phyloP scores from a whole-genome alignment of 169 alveolate genomes.

The Eimeria necatrix region DNA sequence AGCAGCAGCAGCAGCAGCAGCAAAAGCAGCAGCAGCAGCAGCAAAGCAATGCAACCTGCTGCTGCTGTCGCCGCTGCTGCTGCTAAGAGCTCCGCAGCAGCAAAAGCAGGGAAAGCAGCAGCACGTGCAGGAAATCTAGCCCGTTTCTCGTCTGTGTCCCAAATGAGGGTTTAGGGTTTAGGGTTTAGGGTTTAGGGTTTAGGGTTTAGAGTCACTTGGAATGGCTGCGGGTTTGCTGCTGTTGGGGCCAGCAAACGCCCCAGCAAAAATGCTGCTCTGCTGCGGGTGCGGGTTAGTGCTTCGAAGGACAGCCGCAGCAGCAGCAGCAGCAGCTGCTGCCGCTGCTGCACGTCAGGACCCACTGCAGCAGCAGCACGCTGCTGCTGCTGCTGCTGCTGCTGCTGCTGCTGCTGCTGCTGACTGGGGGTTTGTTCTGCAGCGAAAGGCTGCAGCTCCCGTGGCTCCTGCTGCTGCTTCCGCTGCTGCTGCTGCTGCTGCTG shows the following conservation, averaged over 20 bases:
- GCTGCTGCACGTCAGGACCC: slow-evolving; percentile 21
- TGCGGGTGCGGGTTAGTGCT: slow-evolving; percentile 50
- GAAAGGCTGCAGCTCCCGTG: background rate
- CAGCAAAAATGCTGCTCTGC: slow-evolving; percentile 75
- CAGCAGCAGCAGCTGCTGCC: slow-evolving; percentile 53
- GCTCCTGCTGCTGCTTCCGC: background rate
- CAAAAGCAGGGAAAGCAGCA: background rate
- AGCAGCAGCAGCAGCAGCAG: background rate
- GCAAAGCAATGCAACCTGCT: background rate
- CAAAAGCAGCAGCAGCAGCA: background rate
- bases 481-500: background rate
- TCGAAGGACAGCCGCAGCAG: slow-evolving; percentile 65
- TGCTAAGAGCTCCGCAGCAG: background rate
- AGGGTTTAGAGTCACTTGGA: background rate
- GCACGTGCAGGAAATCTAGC: background rate
- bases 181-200: background rate
- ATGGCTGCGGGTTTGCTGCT: background rate
- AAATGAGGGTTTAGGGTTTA: background rate
- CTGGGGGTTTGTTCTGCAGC: too few relatives aligned
- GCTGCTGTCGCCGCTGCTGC: background rate
- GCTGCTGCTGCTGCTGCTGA: background rate
- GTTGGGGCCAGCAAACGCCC: slow-evolving; percentile 60
- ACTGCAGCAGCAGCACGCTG: background rate
- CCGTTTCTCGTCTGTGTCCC: too few relatives aligned
- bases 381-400: slow-evolving; percentile 43